A percentile compares a stretch with the other conserved stretches of the same genome.
phyloP scores from a whole-genome alignment of 306 rosid species.

The Amphicarpaea edgeworthii region DNA sequence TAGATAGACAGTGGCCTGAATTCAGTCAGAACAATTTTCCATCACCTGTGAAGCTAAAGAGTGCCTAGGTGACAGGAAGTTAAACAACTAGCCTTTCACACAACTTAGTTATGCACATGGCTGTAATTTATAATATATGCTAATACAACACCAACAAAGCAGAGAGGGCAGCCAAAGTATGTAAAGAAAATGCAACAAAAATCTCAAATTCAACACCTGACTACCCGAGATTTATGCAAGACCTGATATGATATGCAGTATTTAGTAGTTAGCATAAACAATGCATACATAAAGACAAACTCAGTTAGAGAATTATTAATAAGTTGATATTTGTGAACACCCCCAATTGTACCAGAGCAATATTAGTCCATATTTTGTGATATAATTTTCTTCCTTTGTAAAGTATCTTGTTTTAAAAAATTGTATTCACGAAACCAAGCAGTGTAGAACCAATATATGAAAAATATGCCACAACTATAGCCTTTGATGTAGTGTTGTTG shows the following conservation, averaged over 20 bases:
- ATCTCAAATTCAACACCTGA: not conserved
- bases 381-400: too few relatives aligned
- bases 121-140: too few relatives aligned
- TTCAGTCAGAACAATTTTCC: slow-evolving; percentile 14
- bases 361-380: not conserved
- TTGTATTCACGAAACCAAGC: too few relatives aligned
- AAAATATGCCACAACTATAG: too few relatives aligned
- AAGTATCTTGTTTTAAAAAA: too few relatives aligned
- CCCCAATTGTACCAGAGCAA: not conserved
- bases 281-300: not conserved
- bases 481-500: not conserved
- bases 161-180: too few relatives aligned
- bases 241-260: not conserved
- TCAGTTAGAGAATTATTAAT: not conserved
- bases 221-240: not conserved
- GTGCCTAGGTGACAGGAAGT: slow-evolving; percentile 18
- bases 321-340: not conserved
- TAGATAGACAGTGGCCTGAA: slow-evolving; percentile 2
- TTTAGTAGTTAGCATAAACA: not conserved
- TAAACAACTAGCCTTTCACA: not conserved
- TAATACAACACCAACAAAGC: too few relatives aligned
- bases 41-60: slow-evolving; percentile 1
- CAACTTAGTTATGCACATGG: too few relatives aligned
- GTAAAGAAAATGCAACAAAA: not conserved
- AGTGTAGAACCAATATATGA: too few relatives aligned